Percentiles rank a stretch among this genome's conserved stretches.
phyloP scores from a whole-genome alignment of 768 basidiomycete species.

The Hebeloma cylindrosporum region DNA sequence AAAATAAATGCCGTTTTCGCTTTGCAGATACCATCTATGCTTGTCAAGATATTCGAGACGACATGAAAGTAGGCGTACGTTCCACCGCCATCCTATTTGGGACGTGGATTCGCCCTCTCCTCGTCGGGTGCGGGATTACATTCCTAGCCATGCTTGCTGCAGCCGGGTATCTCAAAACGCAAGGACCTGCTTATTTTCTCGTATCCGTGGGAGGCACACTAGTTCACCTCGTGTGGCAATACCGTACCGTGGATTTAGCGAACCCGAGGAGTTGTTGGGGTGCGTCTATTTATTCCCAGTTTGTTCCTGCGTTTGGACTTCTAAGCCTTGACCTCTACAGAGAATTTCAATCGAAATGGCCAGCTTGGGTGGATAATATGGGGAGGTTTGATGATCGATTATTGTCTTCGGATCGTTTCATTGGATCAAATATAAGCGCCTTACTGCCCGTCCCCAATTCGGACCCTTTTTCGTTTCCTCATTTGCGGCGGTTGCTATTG shows the following conservation, averaged over 20 bases:
- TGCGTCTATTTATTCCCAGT: conserved; percentile 21
- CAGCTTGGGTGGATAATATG: conserved; percentile 49
- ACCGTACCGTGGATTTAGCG: conserved; percentile 41
- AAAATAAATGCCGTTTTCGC: background rate
- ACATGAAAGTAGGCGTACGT: conserved; percentile 68
- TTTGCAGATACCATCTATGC: conserved; percentile 66
- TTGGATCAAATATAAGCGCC: too few species aligned
- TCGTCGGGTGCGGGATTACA: conserved; percentile 47
- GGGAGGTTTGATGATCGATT: conserved; percentile 43
- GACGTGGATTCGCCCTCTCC: conserved; percentile 53
- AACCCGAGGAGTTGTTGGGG: conserved; percentile 48
- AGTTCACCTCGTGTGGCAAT: conserved; percentile 48
- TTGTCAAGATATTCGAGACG: conserved; percentile 76
- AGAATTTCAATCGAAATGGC: conserved; percentile 48
- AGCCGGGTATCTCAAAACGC: conserved; percentile 53
- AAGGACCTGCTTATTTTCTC: conserved; percentile 48
- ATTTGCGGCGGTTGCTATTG: too few species aligned
- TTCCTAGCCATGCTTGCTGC: conserved; percentile 54
- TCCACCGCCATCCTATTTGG: conserved; percentile 78
- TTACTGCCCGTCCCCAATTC: too few species aligned
- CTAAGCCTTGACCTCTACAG: conserved; percentile 30
- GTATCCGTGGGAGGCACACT: conserved; percentile 47
- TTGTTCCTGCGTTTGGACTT: background rate
- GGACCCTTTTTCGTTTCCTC: too few species aligned
- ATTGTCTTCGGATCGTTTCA: too few species aligned